These are phyloP conservation scores for Trichoderma lentiforme DNA, from an alignment of 2,329 filamentous ascomycete genomes.

Conservation along the genomic window DNA sequence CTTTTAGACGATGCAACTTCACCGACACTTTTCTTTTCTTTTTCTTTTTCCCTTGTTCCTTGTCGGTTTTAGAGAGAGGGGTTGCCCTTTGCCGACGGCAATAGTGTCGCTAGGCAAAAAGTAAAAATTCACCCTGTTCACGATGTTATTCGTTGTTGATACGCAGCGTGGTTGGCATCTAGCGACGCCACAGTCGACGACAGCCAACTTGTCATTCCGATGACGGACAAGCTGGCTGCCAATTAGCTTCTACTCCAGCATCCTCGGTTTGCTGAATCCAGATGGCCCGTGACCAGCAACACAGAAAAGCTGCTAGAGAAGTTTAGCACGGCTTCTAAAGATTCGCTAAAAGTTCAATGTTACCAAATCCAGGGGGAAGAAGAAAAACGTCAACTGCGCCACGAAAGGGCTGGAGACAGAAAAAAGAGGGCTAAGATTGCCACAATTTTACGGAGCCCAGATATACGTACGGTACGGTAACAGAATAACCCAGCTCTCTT, in stretches of 20 bases:
- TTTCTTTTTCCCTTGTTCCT: not conserved
- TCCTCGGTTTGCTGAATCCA: not conserved
- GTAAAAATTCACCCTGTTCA: not conserved
- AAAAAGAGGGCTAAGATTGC: not conserved
- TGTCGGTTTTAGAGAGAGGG: not conserved
- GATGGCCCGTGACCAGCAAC: not conserved
- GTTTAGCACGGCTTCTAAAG: not conserved
- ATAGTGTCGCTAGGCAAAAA: not conserved
- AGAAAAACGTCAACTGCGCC: conserved; percentile 3
- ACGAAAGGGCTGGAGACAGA: not conserved
- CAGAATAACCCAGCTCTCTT: not conserved
- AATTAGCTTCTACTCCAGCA: not conserved
- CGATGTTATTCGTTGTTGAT: not conserved
- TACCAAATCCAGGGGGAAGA: conserved; percentile 2
- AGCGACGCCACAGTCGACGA: not conserved
- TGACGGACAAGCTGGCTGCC: not conserved
- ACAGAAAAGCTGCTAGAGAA: not conserved
- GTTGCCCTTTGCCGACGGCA: not conserved
- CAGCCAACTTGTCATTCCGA: not conserved
- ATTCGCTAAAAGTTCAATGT: not conserved
- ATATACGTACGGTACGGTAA: not conserved
- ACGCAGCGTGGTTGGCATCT: not conserved
- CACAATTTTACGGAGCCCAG: not conserved
- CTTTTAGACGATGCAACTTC: not conserved
- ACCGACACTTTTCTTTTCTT: conserved; percentile 1